phyloP scores from a whole-genome alignment of 805 yeast genomes.

The Saccharomycopsis sp. region DNA sequence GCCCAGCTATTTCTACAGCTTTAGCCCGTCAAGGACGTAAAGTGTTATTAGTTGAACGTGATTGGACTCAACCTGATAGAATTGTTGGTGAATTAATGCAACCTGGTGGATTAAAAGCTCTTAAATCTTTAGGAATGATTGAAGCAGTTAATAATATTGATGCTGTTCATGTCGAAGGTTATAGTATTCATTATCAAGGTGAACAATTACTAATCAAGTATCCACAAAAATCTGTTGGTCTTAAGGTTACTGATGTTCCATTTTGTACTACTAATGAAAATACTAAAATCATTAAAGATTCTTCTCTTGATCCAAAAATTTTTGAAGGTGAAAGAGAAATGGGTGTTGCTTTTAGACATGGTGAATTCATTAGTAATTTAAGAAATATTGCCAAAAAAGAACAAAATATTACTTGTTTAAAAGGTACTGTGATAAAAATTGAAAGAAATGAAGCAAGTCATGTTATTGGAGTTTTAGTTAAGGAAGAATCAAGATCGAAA shows the following conservation, averaged over 20 bases:
- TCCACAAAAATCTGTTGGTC: constrained; percentile 42
- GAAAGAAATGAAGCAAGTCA: constrained; percentile 41
- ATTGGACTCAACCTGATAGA: constrained; percentile 87
- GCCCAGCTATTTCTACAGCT: constrained; percentile 86
- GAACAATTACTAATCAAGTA: constrained; percentile 54
- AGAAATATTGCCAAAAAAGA: constrained; percentile 60
- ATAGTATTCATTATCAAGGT: constrained; percentile 61
- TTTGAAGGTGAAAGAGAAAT: constrained; percentile 44
- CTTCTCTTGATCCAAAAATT: constrained; percentile 35
- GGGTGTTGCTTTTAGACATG: constrained; percentile 92
- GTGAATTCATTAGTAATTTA: constrained; percentile 70
- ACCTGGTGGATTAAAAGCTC: constrained; percentile 89
- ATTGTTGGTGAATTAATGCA: constrained; percentile 96
- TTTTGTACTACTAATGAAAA: constrained; percentile 45
- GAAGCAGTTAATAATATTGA: constrained; percentile 64
- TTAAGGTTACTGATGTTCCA: constrained; percentile 30
- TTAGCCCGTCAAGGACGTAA: constrained; percentile 83
- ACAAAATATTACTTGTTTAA: constrained; percentile 64
- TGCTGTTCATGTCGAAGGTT: constrained; percentile 72
- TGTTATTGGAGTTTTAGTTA: constrained; percentile 71
- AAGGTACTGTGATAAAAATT: constrained; percentile 72
- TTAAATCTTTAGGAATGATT: constrained; percentile 73
- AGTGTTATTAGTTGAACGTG: constrained; percentile 71
- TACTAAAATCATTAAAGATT: constrained; percentile 42
- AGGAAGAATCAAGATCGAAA: constrained; percentile 31